These are phyloP conservation scores for Blastocrithidia nonstop DNA, from an alignment of 208 protist species.

Conservation along the genomic window DNA sequence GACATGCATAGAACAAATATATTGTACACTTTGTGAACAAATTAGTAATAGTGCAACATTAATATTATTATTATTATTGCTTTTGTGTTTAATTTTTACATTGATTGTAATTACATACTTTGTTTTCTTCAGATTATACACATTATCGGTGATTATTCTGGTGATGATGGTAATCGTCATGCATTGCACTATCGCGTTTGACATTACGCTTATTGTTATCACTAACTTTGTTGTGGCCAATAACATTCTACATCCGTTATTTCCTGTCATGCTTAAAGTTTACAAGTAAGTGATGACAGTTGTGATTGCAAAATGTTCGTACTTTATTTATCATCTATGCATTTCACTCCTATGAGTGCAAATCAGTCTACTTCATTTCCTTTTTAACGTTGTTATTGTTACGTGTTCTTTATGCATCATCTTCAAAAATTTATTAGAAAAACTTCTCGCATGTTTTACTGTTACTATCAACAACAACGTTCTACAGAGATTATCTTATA, in stretches of 20 bases:
- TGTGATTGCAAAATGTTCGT: constrained; percentile 36
- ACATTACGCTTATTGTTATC: not conserved
- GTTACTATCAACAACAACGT: too few relatives aligned
- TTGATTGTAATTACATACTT: too few relatives aligned
- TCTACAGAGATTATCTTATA: too few relatives aligned
- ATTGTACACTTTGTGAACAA: constrained; percentile 8
- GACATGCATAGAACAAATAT: constrained; percentile 19
- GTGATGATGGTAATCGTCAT: too few relatives aligned
- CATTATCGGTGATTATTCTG: too few relatives aligned
- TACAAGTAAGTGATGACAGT: constrained; percentile 54
- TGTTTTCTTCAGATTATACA: too few relatives aligned
- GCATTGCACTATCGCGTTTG: not conserved
- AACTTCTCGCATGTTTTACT: too few relatives aligned
- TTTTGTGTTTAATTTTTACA: too few relatives aligned
- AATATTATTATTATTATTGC: not conserved
- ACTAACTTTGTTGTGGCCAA: not conserved
- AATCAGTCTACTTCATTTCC: not conserved
- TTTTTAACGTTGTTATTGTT: not conserved
- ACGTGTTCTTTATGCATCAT: not conserved
- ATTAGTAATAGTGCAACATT: not conserved
- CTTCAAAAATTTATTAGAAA: not conserved
- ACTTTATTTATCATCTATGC: not conserved
- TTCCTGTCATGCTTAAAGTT: constrained; percentile 12
- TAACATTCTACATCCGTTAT: not conserved
- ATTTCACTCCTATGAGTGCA: not conserved